Percentiles rank a stretch among this genome's conserved stretches.
phyloP scores from a whole-genome alignment of 139 green algal species.

The Chlamydomonas sp. region DNA sequence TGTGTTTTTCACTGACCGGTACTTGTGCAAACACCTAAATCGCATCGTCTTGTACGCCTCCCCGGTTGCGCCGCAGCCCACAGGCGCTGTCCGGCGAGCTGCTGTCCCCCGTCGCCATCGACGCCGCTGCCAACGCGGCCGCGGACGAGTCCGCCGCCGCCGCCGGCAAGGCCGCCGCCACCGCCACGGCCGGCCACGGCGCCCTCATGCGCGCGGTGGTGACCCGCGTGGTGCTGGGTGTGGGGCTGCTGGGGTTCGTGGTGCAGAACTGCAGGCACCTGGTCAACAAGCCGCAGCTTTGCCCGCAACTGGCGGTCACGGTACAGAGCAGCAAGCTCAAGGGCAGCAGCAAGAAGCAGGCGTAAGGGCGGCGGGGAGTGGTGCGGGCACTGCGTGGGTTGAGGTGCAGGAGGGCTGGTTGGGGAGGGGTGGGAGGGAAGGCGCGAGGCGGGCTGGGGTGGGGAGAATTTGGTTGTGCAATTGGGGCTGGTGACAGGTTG shows the following conservation, averaged over 20 bases:
- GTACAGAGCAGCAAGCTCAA: neutral
- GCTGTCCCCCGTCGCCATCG: neutral
- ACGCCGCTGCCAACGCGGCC: neutral
- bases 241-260: conserved; percentile 60
- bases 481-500: no score
- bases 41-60: neutral
- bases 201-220: conserved; percentile 33
- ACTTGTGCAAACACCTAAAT: neutral
- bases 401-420: no score
- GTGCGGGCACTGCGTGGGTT: no score
- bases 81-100: neutral
- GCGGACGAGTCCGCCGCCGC: neutral
- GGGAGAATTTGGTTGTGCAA: no score
- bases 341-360: no score
- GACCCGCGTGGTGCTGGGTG: conserved; percentile 58
- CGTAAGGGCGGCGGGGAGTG: no score
- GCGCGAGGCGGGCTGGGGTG: no score
- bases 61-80: neutral
- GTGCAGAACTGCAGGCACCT: conserved; percentile 57
- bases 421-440: no score
- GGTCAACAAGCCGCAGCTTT: conserved; percentile 73
- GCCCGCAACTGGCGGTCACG: conserved; percentile 61
- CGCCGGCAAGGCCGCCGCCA: neutral
- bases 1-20: neutral
- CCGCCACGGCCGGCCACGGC: neutral